These are phyloP conservation scores for Moricandia arvensis DNA, from an alignment of 345 rosid genomes.

Conservation along the genomic window DNA sequence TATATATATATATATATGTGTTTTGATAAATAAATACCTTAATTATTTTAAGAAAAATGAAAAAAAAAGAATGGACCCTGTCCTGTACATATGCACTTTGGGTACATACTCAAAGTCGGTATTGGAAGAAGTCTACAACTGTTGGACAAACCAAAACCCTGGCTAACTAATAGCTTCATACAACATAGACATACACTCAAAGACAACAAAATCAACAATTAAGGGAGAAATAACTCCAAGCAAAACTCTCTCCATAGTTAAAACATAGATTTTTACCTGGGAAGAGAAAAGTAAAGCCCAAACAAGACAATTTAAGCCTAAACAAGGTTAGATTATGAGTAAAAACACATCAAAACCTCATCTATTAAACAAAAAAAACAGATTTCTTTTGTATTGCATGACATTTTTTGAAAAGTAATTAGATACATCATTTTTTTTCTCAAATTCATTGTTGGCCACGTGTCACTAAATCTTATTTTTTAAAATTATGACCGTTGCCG, in stretches of 20 bases:
- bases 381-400: background rate
- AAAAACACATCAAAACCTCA: background rate
- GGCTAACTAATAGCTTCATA: background rate
- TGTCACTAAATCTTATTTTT: background rate
- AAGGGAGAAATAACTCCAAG: background rate
- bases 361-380: background rate
- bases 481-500: too few relatives aligned
- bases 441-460: background rate
- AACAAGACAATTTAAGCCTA: background rate
- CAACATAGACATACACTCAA: background rate
- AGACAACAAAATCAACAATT: background rate
- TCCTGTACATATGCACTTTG: too few relatives aligned
- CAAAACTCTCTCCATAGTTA: background rate
- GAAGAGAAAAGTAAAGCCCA: background rate
- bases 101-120: too few relatives aligned
- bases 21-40: too few relatives aligned
- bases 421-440: background rate
- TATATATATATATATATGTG: too few relatives aligned
- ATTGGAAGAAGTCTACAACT: background rate
- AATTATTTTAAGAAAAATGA: too few relatives aligned
- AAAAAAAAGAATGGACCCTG: too few relatives aligned
- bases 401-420: background rate
- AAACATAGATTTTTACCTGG: background rate
- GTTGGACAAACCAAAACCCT: background rate
- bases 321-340: background rate